Evolutionary conservation across 345 rosid genomes (phyloP).

Genomic region (Brassica incana): DNA sequence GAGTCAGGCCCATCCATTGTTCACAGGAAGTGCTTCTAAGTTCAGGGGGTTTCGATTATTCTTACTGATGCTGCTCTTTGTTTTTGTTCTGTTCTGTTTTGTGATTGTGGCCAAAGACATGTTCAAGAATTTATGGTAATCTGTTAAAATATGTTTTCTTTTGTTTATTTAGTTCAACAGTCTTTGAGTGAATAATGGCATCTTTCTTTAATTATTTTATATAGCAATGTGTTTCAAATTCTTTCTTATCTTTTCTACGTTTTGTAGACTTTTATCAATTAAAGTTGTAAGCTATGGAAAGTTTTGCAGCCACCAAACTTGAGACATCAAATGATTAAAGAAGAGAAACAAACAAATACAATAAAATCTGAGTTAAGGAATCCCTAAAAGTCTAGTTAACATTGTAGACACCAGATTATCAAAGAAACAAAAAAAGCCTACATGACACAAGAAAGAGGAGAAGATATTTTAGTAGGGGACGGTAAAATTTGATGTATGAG

Average conservation of each 20-base stretch:
- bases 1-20: slow-evolving; percentile 95
- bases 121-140: slow-evolving; percentile 25
- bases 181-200: slow-evolving; percentile 27
- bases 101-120: slow-evolving; percentile 11
- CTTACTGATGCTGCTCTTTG: slow-evolving; percentile 17
- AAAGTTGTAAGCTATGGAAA: not conserved
- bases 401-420: no score
- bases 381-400: no score
- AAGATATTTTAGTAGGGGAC: no score
- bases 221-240: not conserved
- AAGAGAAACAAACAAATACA: no score
- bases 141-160: not conserved
- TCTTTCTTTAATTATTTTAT: slow-evolving; percentile 15
- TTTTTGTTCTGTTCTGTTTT: slow-evolving; percentile 15
- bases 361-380: no score
- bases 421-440: no score
- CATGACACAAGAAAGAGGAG: no score
- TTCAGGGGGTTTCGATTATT: slow-evolving; percentile 26
- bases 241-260: slow-evolving; percentile 1
- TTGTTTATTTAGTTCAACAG: slow-evolving; percentile 3
- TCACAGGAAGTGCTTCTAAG: slow-evolving; percentile 92
- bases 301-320: not conserved
- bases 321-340: no score
- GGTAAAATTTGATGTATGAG: no score
- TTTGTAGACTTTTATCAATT: not conserved